Evolutionary conservation across 495 filamentous ascomycete genomes (phyloP).

Genomic region (Bacidia gigantensis): DNA sequence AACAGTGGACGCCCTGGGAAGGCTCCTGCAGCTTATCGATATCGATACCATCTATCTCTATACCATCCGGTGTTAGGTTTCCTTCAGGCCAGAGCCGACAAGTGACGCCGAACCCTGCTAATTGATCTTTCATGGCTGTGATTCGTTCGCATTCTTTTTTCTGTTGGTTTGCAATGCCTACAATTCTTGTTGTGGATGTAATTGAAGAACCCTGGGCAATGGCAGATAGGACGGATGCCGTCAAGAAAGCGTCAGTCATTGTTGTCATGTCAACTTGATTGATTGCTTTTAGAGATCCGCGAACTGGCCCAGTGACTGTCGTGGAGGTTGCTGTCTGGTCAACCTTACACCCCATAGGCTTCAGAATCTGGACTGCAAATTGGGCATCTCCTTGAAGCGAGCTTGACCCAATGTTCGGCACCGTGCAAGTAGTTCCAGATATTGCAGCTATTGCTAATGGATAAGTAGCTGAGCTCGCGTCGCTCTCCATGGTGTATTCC

Average conservation of each 20-base stretch:
- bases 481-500: conserved; percentile 87
- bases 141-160: conserved; percentile 99
- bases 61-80: conserved; percentile 74
- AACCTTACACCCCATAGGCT: conserved; percentile 88
- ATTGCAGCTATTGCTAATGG: conserved; percentile 91
- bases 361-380: conserved; percentile 82
- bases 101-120: conserved; percentile 86
- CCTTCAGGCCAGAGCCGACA: conserved; percentile 35
- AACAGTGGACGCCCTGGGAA: conserved; percentile 65
- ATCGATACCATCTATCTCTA: conserved; percentile 64
- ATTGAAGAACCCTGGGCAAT: conserved; percentile 50
- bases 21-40: conserved; percentile 46
- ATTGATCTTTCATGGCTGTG: conserved; percentile 85
- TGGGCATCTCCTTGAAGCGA: conserved; percentile 93
- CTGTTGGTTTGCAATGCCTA: conserved; percentile 95
- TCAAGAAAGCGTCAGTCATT: conserved; percentile 98
- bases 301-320: conserved; percentile 77
- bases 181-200: conserved; percentile 61
- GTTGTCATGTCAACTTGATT: conserved; percentile 91
- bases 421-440: conserved; percentile 83
- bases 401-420: conserved; percentile 86
- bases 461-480: conserved; percentile 95
- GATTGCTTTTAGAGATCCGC: conserved; percentile 54
- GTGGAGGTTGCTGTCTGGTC: conserved; percentile 75
- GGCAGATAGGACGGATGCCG: conserved; percentile 83